Percentiles rank a stretch among this genome's conserved stretches.
Evolutionary conservation across 805 yeast species (phyloP).

Genomic region (Grigorovia humatica): DNA sequence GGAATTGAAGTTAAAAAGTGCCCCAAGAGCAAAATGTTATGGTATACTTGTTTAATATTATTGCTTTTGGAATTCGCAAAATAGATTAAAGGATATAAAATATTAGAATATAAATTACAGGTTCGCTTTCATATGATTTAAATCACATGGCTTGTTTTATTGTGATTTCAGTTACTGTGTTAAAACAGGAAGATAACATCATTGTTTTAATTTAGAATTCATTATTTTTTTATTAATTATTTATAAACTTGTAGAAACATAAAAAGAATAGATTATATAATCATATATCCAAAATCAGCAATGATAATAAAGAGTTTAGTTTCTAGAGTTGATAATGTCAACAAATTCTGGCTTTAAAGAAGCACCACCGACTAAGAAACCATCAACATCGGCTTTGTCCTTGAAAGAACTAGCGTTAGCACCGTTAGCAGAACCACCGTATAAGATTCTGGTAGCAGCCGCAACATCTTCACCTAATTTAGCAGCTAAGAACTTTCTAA

Average conservation of each 20-base stretch:
- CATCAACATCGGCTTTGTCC: constrained; percentile 90
- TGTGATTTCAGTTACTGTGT: too few relatives aligned
- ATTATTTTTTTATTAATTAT: too few relatives aligned
- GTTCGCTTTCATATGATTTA: too few relatives aligned
- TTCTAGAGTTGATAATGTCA: constrained; percentile 88
- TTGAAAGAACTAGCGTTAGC: constrained; percentile 83
- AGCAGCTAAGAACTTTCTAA: constrained; percentile 72
- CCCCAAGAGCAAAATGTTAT: constrained; percentile 57
- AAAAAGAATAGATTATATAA: not conserved
- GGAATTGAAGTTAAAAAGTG: constrained; percentile 35
- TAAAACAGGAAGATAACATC: too few relatives aligned
- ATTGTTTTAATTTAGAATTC: too few relatives aligned
- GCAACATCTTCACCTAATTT: constrained; percentile 75
- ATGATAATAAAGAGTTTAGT: constrained; percentile 28
- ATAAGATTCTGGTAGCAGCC: constrained; percentile 73
- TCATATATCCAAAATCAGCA: not conserved
- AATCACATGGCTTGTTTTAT: too few relatives aligned
- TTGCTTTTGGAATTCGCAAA: too few relatives aligned
- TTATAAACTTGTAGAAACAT: not conserved
- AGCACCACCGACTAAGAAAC: constrained; percentile 99
- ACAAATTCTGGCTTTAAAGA: constrained; percentile 96
- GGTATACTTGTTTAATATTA: constrained; percentile 57
- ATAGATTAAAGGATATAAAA: too few relatives aligned
- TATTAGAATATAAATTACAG: not conserved
- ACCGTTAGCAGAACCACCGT: constrained; percentile 98